These are phyloP conservation scores for Fusarium sp. DNA, from an alignment of 2,329 filamentous ascomycete species.

Conservation along the genomic window DNA sequence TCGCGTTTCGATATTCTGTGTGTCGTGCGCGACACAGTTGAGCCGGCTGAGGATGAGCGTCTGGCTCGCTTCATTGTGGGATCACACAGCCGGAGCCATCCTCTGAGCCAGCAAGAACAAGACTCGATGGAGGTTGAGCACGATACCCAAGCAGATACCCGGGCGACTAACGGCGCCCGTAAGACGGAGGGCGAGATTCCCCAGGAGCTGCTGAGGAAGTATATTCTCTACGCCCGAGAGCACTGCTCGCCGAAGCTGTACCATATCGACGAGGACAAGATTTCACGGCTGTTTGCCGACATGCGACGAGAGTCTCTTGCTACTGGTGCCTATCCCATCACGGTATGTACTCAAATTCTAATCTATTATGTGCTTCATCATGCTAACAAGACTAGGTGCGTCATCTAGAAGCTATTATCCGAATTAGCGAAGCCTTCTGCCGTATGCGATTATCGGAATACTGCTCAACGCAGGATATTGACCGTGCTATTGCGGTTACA, in stretches of 20 bases:
- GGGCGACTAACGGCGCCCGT: slow-evolving; percentile 39
- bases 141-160: slow-evolving; percentile 58
- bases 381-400: slow-evolving; percentile 74
- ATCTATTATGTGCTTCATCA: background rate
- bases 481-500: slow-evolving; percentile 95
- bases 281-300: slow-evolving; percentile 92
- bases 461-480: slow-evolving; percentile 89
- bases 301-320: slow-evolving; percentile 94
- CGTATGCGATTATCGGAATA: slow-evolving; percentile 99
- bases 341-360: slow-evolving; percentile 70
- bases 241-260: slow-evolving; percentile 92
- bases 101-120: slow-evolving; percentile 63
- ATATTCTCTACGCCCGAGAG: slow-evolving; percentile 94
- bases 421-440: slow-evolving; percentile 93
- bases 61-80: slow-evolving; percentile 95
- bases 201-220: slow-evolving; percentile 92
- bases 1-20: slow-evolving; percentile 98
- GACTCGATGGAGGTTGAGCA: slow-evolving; percentile 74
- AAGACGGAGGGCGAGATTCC: slow-evolving; percentile 77
- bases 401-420: slow-evolving; percentile 97
- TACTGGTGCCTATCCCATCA: slow-evolving; percentile 97
- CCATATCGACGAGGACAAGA: slow-evolving; percentile 97
- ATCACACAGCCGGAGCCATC: slow-evolving; percentile 92
- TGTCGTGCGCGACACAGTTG: slow-evolving; percentile 94
- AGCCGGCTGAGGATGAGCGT: slow-evolving; percentile 91